Conservation (phyloP, 768 basidiomycete species). For the Megacollybia marginata region DNA sequence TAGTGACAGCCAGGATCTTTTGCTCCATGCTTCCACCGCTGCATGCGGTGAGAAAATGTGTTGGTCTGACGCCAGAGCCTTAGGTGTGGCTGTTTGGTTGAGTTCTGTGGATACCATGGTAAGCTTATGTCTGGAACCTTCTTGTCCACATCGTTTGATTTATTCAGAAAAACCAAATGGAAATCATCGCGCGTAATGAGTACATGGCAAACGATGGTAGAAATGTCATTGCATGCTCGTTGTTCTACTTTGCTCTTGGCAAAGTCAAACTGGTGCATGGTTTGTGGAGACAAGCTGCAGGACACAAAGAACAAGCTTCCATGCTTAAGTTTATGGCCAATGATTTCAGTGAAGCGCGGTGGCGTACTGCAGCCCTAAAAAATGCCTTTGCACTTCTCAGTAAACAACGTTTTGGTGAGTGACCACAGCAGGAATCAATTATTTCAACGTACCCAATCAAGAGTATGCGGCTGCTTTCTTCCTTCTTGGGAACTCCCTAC, state of each 20-base stretch:
- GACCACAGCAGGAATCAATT: background rate
- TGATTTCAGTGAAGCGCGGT: constrained; percentile 76
- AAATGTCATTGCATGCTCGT: constrained; percentile 83
- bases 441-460: constrained; percentile 19
- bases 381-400: constrained; percentile 90
- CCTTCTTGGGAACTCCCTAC: constrained; percentile 78
- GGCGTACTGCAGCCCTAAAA: constrained; percentile 91
- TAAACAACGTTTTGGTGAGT: constrained; percentile 86
- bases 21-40: constrained; percentile 60
- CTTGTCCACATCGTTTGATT: background rate
- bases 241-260: constrained; percentile 92
- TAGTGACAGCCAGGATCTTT: constrained; percentile 85
- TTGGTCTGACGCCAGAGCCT: constrained; percentile 81
- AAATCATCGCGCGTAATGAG: constrained; percentile 84
- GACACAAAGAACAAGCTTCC: constrained; percentile 81
- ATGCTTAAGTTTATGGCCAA: constrained; percentile 94
- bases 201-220: constrained; percentile 84
- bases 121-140: constrained; percentile 15
- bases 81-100: constrained; percentile 88
- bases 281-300: constrained; percentile 90
- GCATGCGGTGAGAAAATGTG: constrained; percentile 82
- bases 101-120: constrained; percentile 75
- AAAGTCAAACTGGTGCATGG: constrained; percentile 91
- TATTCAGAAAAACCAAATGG: constrained; percentile 69
- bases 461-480: constrained; percentile 99